These are phyloP conservation scores for Trebouxia sp. DNA, from an alignment of 139 green algal species.

Conservation along the genomic window DNA sequence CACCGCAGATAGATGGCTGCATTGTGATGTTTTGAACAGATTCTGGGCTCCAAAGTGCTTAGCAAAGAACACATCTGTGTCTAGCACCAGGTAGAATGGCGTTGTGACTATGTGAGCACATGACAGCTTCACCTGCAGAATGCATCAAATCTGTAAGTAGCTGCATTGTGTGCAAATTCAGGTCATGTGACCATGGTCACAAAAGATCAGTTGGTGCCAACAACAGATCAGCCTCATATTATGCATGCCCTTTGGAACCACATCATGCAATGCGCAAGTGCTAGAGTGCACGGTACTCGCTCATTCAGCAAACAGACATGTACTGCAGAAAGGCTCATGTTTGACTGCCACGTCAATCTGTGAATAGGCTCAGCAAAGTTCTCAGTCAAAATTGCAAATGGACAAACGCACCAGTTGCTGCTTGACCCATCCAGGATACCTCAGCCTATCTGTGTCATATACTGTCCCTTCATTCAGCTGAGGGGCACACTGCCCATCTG, in stretches of 20 bases:
- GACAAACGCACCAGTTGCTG: constrained; percentile 1
- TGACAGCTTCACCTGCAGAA: constrained; percentile 23
- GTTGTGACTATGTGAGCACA: constrained; percentile 31
- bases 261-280: no score
- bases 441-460: constrained; percentile 11
- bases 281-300: no score
- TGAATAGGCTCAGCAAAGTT: no score
- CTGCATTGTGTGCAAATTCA: no score
- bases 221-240: no score
- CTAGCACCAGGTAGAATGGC: constrained; percentile 32
- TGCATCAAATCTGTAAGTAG: background rate
- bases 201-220: no score
- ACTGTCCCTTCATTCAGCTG: constrained; percentile 8
- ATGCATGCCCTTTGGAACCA: no score
- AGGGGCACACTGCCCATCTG: constrained; percentile 17
- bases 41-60: constrained; percentile 23
- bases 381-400: no score
- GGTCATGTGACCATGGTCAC: no score
- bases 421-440: constrained; percentile 28
- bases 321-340: no score
- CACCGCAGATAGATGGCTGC: constrained; percentile 12
- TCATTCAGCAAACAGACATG: no score
- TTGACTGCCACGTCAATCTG: no score
- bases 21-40: constrained; percentile 23
- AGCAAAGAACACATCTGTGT: constrained; percentile 29